A percentile compares a stretch with the other conserved stretches of the same genome.
These are phyloP conservation scores for Phialophora expanda DNA, from an alignment of 2,329 filamentous ascomycete genomes.

Conservation along the genomic window DNA sequence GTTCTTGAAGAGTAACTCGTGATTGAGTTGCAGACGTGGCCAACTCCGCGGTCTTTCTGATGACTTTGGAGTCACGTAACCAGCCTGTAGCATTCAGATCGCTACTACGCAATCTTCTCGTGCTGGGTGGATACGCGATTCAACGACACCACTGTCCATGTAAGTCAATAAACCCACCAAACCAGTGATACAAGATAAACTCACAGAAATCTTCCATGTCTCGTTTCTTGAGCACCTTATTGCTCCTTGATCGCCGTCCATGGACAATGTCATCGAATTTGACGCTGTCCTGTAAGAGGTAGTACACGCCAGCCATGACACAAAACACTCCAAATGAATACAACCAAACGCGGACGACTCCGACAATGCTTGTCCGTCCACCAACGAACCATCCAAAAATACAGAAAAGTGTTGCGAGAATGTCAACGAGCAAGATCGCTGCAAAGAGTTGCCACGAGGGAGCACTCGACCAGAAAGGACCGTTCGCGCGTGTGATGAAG, in stretches of 20 bases:
- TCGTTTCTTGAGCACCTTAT: slow-evolving; percentile 81
- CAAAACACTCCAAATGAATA: slow-evolving; percentile 91
- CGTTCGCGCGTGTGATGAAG: slow-evolving; percentile 92
- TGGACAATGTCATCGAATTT: slow-evolving; percentile 94
- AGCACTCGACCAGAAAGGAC: slow-evolving; percentile 87
- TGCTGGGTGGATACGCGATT: slow-evolving; percentile 91
- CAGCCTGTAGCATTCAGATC: slow-evolving; percentile 27
- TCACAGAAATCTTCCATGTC: slow-evolving; percentile 88
- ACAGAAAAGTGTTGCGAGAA: slow-evolving; percentile 83
- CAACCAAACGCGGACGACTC: slow-evolving; percentile 86
- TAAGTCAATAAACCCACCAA: slow-evolving; percentile 20
- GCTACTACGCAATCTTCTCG: slow-evolving; percentile 76
- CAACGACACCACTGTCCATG: slow-evolving; percentile 80
- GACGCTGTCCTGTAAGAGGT: slow-evolving; percentile 78
- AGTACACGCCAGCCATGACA: slow-evolving; percentile 77
- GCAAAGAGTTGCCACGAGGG: slow-evolving; percentile 83
- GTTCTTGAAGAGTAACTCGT: slow-evolving; percentile 13
- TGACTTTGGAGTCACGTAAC: slow-evolving; percentile 15
- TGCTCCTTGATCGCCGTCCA: slow-evolving; percentile 71
- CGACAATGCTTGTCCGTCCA: slow-evolving; percentile 73
- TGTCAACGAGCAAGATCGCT: slow-evolving; percentile 80
- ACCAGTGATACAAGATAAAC: slow-evolving; percentile 45
- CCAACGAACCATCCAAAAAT: slow-evolving; percentile 82
- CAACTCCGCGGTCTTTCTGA: slow-evolving; percentile 19
- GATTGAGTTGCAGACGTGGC: slow-evolving; percentile 23